A percentile compares a stretch with the other conserved stretches of the same genome.
Evolutionary conservation across 345 rosid species (phyloP).

Genomic region (Zanthoxylum bungeanum): DNA sequence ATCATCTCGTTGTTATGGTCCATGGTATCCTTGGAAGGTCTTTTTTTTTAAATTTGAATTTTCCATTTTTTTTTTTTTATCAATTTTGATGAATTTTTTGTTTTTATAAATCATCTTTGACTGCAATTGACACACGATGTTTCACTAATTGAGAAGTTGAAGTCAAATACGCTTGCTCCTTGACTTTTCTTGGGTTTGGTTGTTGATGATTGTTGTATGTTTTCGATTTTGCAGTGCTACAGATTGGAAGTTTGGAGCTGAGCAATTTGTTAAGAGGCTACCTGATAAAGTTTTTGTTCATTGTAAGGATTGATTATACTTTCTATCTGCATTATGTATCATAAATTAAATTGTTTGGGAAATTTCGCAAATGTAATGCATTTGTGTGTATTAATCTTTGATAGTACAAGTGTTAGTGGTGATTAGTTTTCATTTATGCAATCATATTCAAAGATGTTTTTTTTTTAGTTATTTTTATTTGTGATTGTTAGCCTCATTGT

Average conservation of each 20-base stretch:
- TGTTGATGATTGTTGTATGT: neutral
- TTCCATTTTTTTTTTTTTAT: neutral
- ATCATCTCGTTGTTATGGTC: slow-evolving; percentile 96
- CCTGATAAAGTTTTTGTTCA: slow-evolving; percentile 87
- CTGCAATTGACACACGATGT: neutral
- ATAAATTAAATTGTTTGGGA: neutral
- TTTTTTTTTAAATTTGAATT: neutral
- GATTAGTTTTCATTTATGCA: neutral
- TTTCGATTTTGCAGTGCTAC: slow-evolving; percentile 48
- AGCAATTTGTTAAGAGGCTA: slow-evolving; percentile 69
- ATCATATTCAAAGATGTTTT: neutral
- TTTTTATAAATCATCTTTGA: neutral
- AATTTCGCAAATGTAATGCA: neutral
- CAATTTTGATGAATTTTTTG: neutral
- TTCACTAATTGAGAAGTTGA: neutral
- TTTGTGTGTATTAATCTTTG: neutral
- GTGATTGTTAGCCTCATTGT: no score
- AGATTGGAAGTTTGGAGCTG: slow-evolving; percentile 95
- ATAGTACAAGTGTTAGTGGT: neutral
- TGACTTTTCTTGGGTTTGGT: neutral
- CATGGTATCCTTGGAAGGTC: slow-evolving; percentile 98
- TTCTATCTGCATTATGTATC: neutral
- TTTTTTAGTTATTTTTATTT: no score
- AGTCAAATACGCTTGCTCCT: neutral
- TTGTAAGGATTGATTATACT: slow-evolving; percentile 47